Evolutionary conservation across 2,329 filamentous ascomycete species (phyloP).

Genomic region (Pyrenophora seminiperda): DNA sequence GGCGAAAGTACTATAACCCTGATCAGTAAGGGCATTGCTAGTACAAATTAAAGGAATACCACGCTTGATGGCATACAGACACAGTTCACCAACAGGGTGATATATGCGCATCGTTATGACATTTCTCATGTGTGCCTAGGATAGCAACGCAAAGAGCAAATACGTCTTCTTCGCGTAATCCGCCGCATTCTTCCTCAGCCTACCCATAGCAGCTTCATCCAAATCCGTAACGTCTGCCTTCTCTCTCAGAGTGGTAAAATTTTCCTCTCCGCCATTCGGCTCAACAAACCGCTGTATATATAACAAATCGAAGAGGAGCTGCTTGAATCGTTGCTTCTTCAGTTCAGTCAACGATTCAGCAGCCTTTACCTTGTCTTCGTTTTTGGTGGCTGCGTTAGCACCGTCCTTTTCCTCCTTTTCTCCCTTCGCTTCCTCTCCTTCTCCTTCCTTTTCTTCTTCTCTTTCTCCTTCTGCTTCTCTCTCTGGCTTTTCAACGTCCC

Average conservation of each 20-base stretch:
- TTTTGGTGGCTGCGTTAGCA: neutral
- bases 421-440: conserved; percentile 7
- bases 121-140: conserved; percentile 14
- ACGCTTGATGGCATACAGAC: too few relatives aligned
- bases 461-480: conserved; percentile 4
- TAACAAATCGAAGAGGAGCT: conserved; percentile 51
- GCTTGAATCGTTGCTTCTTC: conserved; percentile 39
- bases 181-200: conserved; percentile 65
- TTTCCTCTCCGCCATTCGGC: conserved; percentile 6
- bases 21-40: conserved; percentile 8
- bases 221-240: conserved; percentile 54
- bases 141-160: conserved; percentile 78
- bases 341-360: conserved; percentile 21
- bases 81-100: too few relatives aligned
- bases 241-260: conserved; percentile 18
- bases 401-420: neutral
- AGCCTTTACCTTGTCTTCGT: conserved; percentile 14
- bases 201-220: conserved; percentile 56
- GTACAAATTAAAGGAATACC: neutral
- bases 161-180: conserved; percentile 86
- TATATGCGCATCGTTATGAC: too few relatives aligned
- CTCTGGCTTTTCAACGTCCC: conserved; percentile 4
- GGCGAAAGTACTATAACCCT: conserved; percentile 57
- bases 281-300: conserved; percentile 49
- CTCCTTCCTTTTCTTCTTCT: neutral